Conservation (phyloP, 2,329 filamentous ascomycete species). For the Scedosporium minutisporum region DNA sequence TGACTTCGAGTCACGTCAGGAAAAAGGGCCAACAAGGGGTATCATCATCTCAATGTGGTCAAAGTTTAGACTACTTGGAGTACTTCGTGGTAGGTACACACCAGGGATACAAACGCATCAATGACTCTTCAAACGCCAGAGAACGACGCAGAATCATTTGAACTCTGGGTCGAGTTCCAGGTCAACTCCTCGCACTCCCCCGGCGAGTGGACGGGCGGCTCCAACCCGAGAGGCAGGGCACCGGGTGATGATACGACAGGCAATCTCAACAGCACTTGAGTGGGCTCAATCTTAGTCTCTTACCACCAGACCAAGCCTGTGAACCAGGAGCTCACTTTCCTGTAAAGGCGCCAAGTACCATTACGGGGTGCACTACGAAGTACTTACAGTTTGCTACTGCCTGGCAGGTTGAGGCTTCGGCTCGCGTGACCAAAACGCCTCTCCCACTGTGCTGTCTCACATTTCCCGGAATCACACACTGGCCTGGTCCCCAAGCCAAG, state of each 20-base stretch:
- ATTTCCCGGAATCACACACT: neutral
- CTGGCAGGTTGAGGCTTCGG: neutral
- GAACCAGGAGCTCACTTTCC: too few relatives aligned
- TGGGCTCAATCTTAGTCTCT: too few relatives aligned
- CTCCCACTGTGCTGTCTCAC: neutral
- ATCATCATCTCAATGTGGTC: neutral
- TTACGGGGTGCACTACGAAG: too few relatives aligned
- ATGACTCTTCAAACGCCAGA: neutral
- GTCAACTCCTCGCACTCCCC: too few relatives aligned
- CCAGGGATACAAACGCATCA: neutral
- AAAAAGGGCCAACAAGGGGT: neutral
- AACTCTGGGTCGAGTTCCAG: too few relatives aligned
- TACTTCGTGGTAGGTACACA: neutral
- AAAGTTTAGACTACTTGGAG: too few relatives aligned
- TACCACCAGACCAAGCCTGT: too few relatives aligned
- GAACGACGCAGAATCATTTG: neutral
- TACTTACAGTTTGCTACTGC: neutral
- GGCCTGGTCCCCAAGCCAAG: neutral
- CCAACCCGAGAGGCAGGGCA: too few relatives aligned
- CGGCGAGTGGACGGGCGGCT: too few relatives aligned
- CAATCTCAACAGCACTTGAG: too few relatives aligned
- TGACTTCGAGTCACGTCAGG: neutral
- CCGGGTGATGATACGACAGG: too few relatives aligned
- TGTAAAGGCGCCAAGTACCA: too few relatives aligned
- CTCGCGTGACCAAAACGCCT: neutral